Evolutionary conservation across 1,139 yeast species (phyloP), one percentile per base, ranked within the genome.

Genomic region (Blastobotrys elegans): DNA sequence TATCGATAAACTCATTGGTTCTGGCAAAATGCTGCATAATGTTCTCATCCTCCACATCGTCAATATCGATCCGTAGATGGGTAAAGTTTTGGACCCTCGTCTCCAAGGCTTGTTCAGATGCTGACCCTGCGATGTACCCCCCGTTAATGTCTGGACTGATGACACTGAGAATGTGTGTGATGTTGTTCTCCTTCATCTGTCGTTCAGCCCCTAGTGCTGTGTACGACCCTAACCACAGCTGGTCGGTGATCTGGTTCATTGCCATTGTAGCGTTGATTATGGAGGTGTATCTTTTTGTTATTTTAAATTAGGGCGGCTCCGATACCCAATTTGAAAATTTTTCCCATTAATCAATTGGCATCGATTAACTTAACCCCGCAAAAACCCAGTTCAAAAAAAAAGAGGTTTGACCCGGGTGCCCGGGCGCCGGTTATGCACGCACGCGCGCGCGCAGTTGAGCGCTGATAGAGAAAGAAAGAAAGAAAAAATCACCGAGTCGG

Each of bases 121-220:
- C 27, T 5, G 18, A 20, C 31, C 44, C 47, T 6, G 31, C 22
- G 14, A 41, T 10, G 20, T 34, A 40, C 13, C 36, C 48, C 16
- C 38, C 44, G 20, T 50, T 55, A 40, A 56, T 40, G 18, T 50
- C 51, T 11, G 53, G 49, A 18, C 53, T 54, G 17, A 87, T 65
- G 0, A 83, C 75, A 0, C 95, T 82, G 21, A 90, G 65, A 8
- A 90, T 76, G 60, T 83, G 86, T 0, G 86, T 75, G 37, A 90
- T 82, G 22, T 62, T 58, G 32, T 60, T 52, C 21, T 52, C 51
- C 17, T 47, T 36, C 31, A 66, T 56, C 22, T 63, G 56, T 38
- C 55, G 52, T 16, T 53, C 58, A 2, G 62, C 65, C 11, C 63
- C 49, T 35, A 66, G 54, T 2, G 70, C 54, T 44, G 56, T 54